These are phyloP conservation scores for Amphichorda felina DNA, from an alignment of 2,329 filamentous ascomycete genomes.

Conservation along the genomic window DNA sequence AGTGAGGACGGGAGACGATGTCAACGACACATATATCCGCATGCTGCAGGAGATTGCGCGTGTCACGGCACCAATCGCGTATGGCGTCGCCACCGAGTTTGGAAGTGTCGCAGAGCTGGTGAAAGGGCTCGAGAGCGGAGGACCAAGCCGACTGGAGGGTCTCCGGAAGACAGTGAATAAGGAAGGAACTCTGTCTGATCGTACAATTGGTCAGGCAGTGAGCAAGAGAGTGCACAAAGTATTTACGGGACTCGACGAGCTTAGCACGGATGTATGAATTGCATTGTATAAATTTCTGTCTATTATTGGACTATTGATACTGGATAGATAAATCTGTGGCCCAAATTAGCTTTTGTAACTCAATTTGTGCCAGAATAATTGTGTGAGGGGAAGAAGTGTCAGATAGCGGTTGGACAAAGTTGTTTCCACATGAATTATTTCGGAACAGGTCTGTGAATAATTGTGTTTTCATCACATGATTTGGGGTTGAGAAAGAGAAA, in stretches of 20 bases:
- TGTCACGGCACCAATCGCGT: conserved; percentile 60
- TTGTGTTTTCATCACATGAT: conserved; percentile 55
- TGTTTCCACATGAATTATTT: conserved; percentile 55
- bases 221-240: conserved; percentile 48
- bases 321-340: not conserved
- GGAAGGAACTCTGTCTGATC: conserved; percentile 43
- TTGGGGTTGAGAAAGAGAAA: conserved; percentile 7
- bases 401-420: conserved; percentile 78
- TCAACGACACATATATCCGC: conserved; percentile 55
- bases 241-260: conserved; percentile 44
- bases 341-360: not conserved
- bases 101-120: conserved; percentile 45
- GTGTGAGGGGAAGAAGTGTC: conserved; percentile 24
- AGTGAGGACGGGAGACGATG: conserved; percentile 55
- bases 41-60: conserved; percentile 68
- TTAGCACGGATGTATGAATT: conserved; percentile 35
- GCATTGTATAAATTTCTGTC: not conserved
- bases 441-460: conserved; percentile 78
- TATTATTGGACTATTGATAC: too few relatives aligned
- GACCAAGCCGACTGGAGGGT: conserved; percentile 49
- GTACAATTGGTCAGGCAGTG: conserved; percentile 42
- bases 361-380: not conserved
- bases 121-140: conserved; percentile 42
- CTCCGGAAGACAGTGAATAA: conserved; percentile 45
- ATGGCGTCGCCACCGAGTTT: conserved; percentile 54